Evolutionary conservation across 1,284 basidiomycete genomes (phyloP).

Genomic region (Trichosporon faecale): DNA sequence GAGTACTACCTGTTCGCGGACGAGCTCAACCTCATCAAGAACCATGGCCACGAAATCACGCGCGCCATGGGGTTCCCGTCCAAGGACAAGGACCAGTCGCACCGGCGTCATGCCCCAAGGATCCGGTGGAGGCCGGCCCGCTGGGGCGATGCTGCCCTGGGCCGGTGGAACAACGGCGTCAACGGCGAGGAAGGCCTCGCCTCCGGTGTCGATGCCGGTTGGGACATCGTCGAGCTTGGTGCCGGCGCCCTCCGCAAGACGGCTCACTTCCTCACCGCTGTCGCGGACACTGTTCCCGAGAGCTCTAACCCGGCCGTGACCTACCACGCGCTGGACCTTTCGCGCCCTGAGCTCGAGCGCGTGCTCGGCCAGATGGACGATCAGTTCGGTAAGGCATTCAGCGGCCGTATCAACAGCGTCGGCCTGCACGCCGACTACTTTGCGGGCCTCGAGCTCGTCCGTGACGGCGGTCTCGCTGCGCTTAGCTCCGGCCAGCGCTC

Average conservation of each 20-base stretch:
- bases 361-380: conserved; percentile 68
- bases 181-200: conserved; percentile 56
- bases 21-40: conserved; percentile 56
- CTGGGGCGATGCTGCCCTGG: conserved; percentile 64
- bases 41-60: conserved; percentile 55
- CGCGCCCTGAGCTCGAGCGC: conserved; percentile 77
- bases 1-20: conserved; percentile 84
- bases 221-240: conserved; percentile 74
- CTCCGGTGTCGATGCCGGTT: conserved; percentile 45
- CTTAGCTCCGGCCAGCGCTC: conserved; percentile 20
- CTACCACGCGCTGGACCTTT: conserved; percentile 92
- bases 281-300: conserved; percentile 57
- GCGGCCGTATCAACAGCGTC: conserved; percentile 68
- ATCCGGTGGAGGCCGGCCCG: conserved; percentile 45
- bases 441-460: conserved; percentile 62
- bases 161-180: conserved; percentile 64
- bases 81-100: not conserved
- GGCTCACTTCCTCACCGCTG: conserved; percentile 73
- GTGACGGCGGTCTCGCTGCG: conserved; percentile 50
- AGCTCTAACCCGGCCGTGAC: conserved; percentile 60
- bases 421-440: conserved; percentile 90
- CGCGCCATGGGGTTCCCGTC: conserved; percentile 54
- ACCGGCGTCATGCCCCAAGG: not conserved
- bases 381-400: conserved; percentile 64
- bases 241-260: conserved; percentile 89